These are phyloP conservation scores for Pseudozyma hubeiensis DNA, from an alignment of 1,284 basidiomycete genomes.

Conservation along the genomic window DNA sequence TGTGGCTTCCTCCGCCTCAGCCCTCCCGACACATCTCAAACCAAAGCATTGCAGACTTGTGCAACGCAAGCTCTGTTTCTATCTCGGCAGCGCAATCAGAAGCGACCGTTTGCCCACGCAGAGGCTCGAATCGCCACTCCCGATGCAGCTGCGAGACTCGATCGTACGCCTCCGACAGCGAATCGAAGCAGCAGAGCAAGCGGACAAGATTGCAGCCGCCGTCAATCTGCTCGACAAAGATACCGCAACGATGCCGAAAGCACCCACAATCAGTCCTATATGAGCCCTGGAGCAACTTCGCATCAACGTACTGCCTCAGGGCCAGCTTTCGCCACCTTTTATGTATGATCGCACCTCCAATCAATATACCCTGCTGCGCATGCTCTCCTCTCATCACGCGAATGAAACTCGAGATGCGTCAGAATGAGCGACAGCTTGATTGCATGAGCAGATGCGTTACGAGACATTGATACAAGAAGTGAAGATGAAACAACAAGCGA, in stretches of 20 bases:
- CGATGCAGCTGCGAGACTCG: slow-evolving; percentile 7
- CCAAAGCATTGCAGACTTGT: slow-evolving; percentile 15
- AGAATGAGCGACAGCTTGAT: too few species aligned
- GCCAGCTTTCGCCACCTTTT: too few species aligned
- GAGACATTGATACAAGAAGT: too few species aligned
- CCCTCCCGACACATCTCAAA: not conserved
- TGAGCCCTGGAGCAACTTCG: not conserved
- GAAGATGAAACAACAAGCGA: too few species aligned
- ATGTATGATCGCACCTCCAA: not conserved
- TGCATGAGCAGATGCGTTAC: too few species aligned
- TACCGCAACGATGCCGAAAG: not conserved
- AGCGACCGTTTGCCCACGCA: not conserved
- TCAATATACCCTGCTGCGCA: not conserved
- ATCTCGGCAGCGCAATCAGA: slow-evolving; percentile 16
- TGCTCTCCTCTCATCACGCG: too few species aligned
- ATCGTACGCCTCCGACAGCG: slow-evolving; percentile 1
- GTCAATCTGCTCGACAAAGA: slow-evolving; percentile 9
- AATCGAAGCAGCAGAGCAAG: slow-evolving; percentile 10
- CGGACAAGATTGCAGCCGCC: slow-evolving; percentile 29
- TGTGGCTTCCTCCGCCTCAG: not conserved
- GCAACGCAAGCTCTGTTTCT: slow-evolving; percentile 44
- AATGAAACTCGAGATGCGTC: too few species aligned
- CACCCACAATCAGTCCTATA: not conserved
- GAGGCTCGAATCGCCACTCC: not conserved
- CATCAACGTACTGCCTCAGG: not conserved